Evolutionary conservation across 2,329 filamentous ascomycete genomes (phyloP).

Genomic region (Cladosporium halotolerans): DNA sequence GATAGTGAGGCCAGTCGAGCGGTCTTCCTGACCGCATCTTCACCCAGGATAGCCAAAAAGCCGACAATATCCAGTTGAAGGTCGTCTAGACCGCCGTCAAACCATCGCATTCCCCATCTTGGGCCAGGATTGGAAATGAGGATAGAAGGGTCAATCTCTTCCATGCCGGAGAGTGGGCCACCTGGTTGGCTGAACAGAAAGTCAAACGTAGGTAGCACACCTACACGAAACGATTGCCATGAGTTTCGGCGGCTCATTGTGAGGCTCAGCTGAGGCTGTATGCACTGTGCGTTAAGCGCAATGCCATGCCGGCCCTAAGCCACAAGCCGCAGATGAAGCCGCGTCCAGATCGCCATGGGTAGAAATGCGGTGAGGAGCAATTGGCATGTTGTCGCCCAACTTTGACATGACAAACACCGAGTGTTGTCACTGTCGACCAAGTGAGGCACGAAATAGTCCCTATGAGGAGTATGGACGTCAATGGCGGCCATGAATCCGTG

Average conservation of each 20-base stretch:
- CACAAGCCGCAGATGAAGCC: neutral
- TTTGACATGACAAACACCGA: too few relatives aligned
- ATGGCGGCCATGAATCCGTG: too few relatives aligned
- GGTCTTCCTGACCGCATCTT: conserved; percentile 45
- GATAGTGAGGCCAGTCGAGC: conserved; percentile 47
- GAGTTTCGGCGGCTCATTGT: neutral
- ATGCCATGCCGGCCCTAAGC: neutral
- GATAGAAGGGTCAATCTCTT: conserved; percentile 5
- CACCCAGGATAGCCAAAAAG: conserved; percentile 49
- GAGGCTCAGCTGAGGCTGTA: neutral
- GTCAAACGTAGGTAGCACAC: too few relatives aligned
- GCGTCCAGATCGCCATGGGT: neutral
- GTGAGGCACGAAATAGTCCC: too few relatives aligned
- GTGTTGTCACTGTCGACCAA: too few relatives aligned
- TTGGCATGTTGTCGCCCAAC: too few relatives aligned
- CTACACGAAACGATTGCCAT: neutral
- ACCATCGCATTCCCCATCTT: conserved; percentile 6
- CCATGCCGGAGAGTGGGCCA: neutral
- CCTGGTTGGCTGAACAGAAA: too few relatives aligned
- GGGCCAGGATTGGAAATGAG: neutral
- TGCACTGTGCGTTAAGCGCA: neutral
- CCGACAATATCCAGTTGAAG: conserved; percentile 51
- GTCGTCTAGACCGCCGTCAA: conserved; percentile 22
- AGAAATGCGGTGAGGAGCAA: too few relatives aligned
- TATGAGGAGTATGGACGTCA: too few relatives aligned